Base-by-base conservation (phyloP, 2,329 filamentous ascomycete species). In the Didymella segeticola region DNA sequence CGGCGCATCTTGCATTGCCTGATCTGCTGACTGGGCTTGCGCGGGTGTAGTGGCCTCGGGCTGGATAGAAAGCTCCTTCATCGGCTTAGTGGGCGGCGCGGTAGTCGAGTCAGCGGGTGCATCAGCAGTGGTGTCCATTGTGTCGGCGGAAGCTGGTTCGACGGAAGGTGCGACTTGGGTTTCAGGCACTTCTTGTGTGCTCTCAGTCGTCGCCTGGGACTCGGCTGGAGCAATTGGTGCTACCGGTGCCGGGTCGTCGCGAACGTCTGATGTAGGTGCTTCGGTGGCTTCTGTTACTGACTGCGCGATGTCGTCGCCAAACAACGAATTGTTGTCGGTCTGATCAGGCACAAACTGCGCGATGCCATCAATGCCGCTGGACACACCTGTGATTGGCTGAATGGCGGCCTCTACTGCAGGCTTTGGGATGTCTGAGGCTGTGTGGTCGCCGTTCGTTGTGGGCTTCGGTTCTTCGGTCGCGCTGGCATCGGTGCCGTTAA, bases 301-400 rank as follows among this genome's bases (percentile, higher is more conserved):
- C 17, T 70, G 67, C n/a, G 58, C 54, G 26, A 56, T 57, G 12
- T 64, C 39, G 17, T 75, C 53, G 27, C 67, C 68, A 39, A 77
- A 75, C 5, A 78, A 67, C 55, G 78, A 76, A 46, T 76, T 76
- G 17, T 60, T 64, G 30, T 76, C 75, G 22, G 70, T 61, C 43
- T 77, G 69, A 43, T 78, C 74, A 17, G 76, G 72, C 37, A 80
- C 63, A 53, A 77, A 78, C 27, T 77, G 74, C 17, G 77, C 73
- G 23, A 77, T 64, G 5, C 76, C 70, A 23, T 77, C 76, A 26
- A 80, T 79, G 45, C 77, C 78, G 47, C 73, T 70, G 10, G 75
- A 72, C n/a, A 75, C 71, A 60, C 79, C 69, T 42, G 75, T 75
- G 3, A 72, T 63, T 26, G 77, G 76, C 39, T 75, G 73, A 12